Base-by-base conservation (phyloP, 495 filamentous ascomycete genomes). In the Xylaria sp. region DNA sequence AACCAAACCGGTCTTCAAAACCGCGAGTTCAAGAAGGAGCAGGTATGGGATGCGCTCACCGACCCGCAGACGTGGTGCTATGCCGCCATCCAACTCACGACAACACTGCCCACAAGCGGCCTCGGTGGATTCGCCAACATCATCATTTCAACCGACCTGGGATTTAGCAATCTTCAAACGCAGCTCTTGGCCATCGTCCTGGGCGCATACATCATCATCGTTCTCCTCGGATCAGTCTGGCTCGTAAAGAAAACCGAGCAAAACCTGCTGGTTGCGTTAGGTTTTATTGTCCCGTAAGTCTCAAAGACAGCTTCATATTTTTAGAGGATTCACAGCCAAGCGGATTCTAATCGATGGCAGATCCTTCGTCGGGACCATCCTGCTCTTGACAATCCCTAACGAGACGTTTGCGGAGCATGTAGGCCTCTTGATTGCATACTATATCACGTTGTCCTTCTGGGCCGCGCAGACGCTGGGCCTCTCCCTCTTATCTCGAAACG, bases 1-100 rank as follows among this genome's bases (percentile, higher is more conserved):
- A 90, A 92, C 64, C 88, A 90, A 71, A 91, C 89, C 0, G 90
- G 90, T 53, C 82, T 91, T n/a, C 89, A 91, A 80, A 91, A 90
- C 68, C 87, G 88, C 59, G 81, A 85, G 67, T 85, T 82, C 73
- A 80, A 81, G 71, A 81, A 75, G 68, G 78, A 83, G 53, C 83
- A 85, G 70, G 80, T 81, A 29, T 75, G 75, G 55, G 78, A 89
- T 68, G 86, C 82, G 2, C 68, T 88, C 7, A 79, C 67, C 8
- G 87, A 89, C 64, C 83, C 83, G 1, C 86, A 87, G 73, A 81
- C 77, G 21, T 84, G 80, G 81, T 81, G 82, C 3, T 83, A 84
- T 57, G 83, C 81, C n/a, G 70, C 81, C 19, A 88, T 92, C 41
- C 86, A 89, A 67, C 78, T 93, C 14, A 88, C 87, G 77, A 91